Percentiles rank a stretch among this genome's conserved stretches.
Conservation (phyloP, 345 rosid species). For the Citrus reticulata region DNA sequence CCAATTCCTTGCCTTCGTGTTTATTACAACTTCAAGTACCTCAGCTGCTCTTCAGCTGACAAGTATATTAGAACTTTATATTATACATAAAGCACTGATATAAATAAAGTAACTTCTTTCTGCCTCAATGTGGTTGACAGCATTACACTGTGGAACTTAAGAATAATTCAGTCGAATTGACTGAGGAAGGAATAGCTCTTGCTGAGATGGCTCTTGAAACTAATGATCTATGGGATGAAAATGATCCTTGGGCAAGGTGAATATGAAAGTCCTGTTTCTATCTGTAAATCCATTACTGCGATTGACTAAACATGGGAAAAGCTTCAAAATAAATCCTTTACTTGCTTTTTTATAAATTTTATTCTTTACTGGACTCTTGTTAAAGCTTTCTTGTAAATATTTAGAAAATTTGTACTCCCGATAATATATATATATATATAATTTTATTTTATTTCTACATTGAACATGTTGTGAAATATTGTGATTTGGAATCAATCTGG, state of each 20-base stretch:
- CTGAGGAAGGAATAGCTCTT: conserved; percentile 86
- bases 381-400: background rate
- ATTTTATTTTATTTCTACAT: background rate
- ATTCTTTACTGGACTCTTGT: background rate
- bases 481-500: background rate
- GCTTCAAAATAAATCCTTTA: background rate
- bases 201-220: conserved; percentile 98
- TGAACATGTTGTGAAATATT: background rate
- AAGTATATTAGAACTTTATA: conserved; percentile 1
- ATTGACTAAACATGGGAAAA: background rate
- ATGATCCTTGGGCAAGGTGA: conserved; percentile 98
- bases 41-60: background rate
- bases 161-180: conserved; percentile 95
- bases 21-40: background rate
- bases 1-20: conserved; percentile 14
- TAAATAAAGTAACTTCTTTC: conserved; percentile 9
- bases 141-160: conserved; percentile 85
- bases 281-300: background rate
- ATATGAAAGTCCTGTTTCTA: conserved; percentile 11
- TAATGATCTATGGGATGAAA: conserved; percentile 92
- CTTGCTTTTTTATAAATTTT: background rate
- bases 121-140: conserved; percentile 37
- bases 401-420: background rate
- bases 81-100: conserved; percentile 1
- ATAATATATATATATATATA: background rate